phyloP scores from a whole-genome alignment of 2,329 filamentous ascomycete genomes.

The Beauveria scarabaeidicola region DNA sequence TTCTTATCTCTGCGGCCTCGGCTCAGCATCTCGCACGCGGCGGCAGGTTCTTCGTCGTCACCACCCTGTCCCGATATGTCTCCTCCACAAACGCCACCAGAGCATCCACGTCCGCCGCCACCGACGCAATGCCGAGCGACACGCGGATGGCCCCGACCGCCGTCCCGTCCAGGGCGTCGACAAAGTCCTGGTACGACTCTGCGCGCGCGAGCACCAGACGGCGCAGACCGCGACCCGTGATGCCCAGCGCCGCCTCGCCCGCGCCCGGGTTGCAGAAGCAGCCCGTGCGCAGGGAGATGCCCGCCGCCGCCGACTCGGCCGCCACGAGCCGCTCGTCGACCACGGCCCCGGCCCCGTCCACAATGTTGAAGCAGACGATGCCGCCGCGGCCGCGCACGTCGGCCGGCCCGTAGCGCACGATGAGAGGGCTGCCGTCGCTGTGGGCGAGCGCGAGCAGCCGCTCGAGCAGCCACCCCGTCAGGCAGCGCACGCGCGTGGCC shows the following conservation, averaged over 20 bases:
- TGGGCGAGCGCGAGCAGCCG: conserved; percentile 24
- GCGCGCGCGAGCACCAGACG: conserved; percentile 11
- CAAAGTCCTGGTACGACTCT: conserved; percentile 18
- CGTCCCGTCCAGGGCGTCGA: conserved; percentile 13
- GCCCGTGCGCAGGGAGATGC: conserved; percentile 32
- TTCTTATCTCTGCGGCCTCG: neutral
- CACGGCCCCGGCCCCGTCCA: conserved; percentile 23
- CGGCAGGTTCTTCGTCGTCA: conserved; percentile 2
- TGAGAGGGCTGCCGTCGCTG: conserved; percentile 25
- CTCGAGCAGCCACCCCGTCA: conserved; percentile 29
- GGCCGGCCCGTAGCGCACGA: conserved; percentile 27
- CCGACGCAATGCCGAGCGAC: conserved; percentile 31
- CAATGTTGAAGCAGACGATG: conserved; percentile 31
- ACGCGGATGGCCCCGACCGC: conserved; percentile 28
- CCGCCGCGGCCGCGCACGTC: conserved; percentile 23
- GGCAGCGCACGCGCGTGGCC: conserved; percentile 24
- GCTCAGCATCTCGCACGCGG: conserved; percentile 11
- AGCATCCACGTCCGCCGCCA: conserved; percentile 25
- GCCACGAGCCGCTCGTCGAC: conserved; percentile 31
- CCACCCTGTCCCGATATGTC: conserved; percentile 24
- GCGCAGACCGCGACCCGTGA: conserved; percentile 15
- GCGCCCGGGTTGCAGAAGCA: conserved; percentile 36
- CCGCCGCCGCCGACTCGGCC: conserved; percentile 22
- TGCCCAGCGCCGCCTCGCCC: conserved; percentile 25
- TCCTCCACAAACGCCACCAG: conserved; percentile 26